A percentile compares a stretch with the other conserved stretches of the same genome.
phyloP scores from a whole-genome alignment of 306 rosid species.

The Acacia confusa region DNA sequence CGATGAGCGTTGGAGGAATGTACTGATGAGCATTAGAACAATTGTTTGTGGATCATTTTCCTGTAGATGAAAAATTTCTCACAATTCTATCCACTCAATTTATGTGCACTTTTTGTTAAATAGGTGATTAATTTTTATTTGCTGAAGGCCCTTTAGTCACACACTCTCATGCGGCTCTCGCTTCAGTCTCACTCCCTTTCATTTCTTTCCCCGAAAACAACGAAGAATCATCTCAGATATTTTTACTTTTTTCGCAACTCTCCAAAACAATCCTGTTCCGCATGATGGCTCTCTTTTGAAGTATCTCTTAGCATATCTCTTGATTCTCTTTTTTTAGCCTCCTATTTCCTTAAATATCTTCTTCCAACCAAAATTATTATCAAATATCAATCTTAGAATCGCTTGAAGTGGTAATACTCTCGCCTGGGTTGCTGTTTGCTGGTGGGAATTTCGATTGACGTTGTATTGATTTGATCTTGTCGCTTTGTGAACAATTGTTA shows the following conservation, averaged over 20 bases:
- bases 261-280: slow-evolving; percentile 37
- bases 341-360: slow-evolving; percentile 50
- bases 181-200: slow-evolving; percentile 36
- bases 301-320: slow-evolving; percentile 43
- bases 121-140: too few species aligned
- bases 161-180: slow-evolving; percentile 29
- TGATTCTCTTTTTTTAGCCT: slow-evolving; percentile 41
- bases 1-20: not conserved
- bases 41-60: not conserved
- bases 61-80: not conserved
- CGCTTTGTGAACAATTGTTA: slow-evolving; percentile 29
- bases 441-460: slow-evolving; percentile 3
- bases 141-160: not conserved
- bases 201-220: not conserved
- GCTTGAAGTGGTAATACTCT: slow-evolving; percentile 22
- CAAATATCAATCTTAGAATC: slow-evolving; percentile 22
- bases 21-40: not conserved
- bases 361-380: not conserved
- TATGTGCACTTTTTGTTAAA: too few species aligned
- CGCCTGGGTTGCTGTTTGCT: slow-evolving; percentile 7
- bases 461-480: not conserved
- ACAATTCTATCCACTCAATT: not conserved
- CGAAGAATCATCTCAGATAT: slow-evolving; percentile 45
- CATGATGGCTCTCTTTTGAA: slow-evolving; percentile 24
- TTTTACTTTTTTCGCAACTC: slow-evolving; percentile 24